Percentiles rank a stretch among this genome's conserved stretches.
These are phyloP conservation scores for Austropuccinia psidii DNA, from an alignment of 1,284 basidiomycete genomes.

Conservation along the genomic window DNA sequence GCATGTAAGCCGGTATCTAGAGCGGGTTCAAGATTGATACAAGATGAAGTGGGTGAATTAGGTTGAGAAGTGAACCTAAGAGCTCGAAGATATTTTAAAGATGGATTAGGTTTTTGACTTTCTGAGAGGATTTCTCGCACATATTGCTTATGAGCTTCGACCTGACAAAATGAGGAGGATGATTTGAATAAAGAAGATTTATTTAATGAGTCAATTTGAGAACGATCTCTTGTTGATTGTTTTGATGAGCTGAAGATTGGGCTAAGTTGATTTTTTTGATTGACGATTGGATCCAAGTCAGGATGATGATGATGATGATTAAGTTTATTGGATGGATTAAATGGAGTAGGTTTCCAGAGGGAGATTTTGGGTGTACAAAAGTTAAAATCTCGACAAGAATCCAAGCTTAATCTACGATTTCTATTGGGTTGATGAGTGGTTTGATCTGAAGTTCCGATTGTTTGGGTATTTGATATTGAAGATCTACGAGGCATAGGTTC, in stretches of 20 bases:
- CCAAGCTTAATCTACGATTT: no score
- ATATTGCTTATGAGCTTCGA: no score
- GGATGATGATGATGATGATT: no score
- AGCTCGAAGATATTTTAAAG: not conserved
- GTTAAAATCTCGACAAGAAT: no score
- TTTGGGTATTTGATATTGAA: not conserved
- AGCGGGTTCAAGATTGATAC: not conserved
- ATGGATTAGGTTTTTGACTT: not conserved
- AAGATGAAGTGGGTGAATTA: not conserved
- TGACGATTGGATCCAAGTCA: no score
- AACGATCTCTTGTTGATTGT: no score
- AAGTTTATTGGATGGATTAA: no score
- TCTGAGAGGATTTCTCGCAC: no score
- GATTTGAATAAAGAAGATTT: not conserved
- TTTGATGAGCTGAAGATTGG: no score
- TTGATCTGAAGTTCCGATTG: not conserved
- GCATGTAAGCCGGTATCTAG: conserved; percentile 50
- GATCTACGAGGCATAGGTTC: not conserved
- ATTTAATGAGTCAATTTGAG: not conserved
- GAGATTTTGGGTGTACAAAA: no score
- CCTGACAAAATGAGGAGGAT: not conserved
- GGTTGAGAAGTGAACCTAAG: conserved; percentile 37
- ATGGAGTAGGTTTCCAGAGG: no score
- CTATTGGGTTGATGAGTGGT: not conserved
- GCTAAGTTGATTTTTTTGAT: no score